Percentiles rank a stretch among this genome's conserved stretches.
Conservation (phyloP, 345 rosid species). For the Lumnitzera racemosa region DNA sequence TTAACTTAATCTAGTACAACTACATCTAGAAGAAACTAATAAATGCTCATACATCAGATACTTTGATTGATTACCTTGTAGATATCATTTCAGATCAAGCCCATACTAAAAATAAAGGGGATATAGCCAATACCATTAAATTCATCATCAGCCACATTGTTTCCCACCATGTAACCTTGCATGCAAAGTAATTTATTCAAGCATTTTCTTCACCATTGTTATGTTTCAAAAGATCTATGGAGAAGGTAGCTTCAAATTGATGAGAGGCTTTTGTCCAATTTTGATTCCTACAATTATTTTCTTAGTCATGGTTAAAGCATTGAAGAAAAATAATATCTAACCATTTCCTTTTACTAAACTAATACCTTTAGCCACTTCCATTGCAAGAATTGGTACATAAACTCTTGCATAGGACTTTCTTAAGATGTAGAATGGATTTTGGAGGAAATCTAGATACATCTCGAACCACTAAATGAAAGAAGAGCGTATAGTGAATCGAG, state of each 20-base stretch:
- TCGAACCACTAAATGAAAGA: slow-evolving; percentile 21
- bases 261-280: slow-evolving; percentile 16
- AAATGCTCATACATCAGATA: too few relatives aligned
- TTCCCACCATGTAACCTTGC: slow-evolving; percentile 40
- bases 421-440: slow-evolving; percentile 30
- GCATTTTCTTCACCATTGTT: neutral
- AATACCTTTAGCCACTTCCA: slow-evolving; percentile 25
- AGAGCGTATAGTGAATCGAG: neutral
- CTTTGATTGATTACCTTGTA: slow-evolving; percentile 13
- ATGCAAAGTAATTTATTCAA: neutral
- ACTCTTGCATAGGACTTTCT: slow-evolving; percentile 41
- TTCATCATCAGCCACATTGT: slow-evolving; percentile 16
- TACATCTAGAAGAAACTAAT: too few relatives aligned
- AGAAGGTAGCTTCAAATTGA: slow-evolving; percentile 32
- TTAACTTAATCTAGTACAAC: too few relatives aligned
- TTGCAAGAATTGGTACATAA: slow-evolving; percentile 29
- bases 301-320: neutral
- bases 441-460: slow-evolving; percentile 23
- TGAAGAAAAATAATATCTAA: neutral
- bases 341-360: neutral
- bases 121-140: slow-evolving; percentile 19
- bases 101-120: slow-evolving; percentile 33
- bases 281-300: slow-evolving; percentile 18
- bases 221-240: neutral
- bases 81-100: slow-evolving; percentile 28